Evolutionary conservation across 163 green algal genomes (phyloP), one percentile per base, ranked within the genome.

Genomic region (Scenedesmus sp.): DNA sequence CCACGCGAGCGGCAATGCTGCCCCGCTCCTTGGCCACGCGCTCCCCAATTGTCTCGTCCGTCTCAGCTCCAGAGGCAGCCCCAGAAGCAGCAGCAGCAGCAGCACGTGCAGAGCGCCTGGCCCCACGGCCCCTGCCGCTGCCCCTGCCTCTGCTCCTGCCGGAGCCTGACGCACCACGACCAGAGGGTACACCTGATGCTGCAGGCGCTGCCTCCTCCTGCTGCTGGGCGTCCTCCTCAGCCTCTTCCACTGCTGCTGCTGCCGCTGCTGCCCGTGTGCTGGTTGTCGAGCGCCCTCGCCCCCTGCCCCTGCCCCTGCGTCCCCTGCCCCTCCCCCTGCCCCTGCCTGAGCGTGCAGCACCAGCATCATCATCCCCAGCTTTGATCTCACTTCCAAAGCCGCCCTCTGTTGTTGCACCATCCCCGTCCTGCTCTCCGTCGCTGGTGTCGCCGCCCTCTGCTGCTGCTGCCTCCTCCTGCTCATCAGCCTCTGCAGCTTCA

Each of bases 1-100:
- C 30, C 44, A 89, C 85, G 20, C 85, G 85, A n/a, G 61, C 73
- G 18, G 85, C 85, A 82, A 89, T 15, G 42, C 85, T 81, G 81
- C 51, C 81, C 35, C 70, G 85, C 85, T 89, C 85, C 16, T 33
- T 42, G 16, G 85, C 85, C 13, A 89, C 85, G 7, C 85, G 78
- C 40, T 70, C 40, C 24, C 42, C 85, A 30, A 89, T 83, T 15
- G 61, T 89, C 61, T 76, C 65, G 22, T 61, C 18, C 9, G 35
- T 59, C 42, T 44, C 84, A 46, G 59, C 84, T 65, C 24, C 16
- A 40, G 42, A 24, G 18, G 56, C 53, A 61, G 42, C 46, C n/a
- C 33, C 46, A 42, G 33, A 30, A 73, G 80, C 9, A 18, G 81
- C 81, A 46, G 81, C 81, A 86, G 81, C 46, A n/a, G 81, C 81